Evolutionary conservation across 1,284 basidiomycete genomes (phyloP).

Genomic region (Pseudozyma thailandica): DNA sequence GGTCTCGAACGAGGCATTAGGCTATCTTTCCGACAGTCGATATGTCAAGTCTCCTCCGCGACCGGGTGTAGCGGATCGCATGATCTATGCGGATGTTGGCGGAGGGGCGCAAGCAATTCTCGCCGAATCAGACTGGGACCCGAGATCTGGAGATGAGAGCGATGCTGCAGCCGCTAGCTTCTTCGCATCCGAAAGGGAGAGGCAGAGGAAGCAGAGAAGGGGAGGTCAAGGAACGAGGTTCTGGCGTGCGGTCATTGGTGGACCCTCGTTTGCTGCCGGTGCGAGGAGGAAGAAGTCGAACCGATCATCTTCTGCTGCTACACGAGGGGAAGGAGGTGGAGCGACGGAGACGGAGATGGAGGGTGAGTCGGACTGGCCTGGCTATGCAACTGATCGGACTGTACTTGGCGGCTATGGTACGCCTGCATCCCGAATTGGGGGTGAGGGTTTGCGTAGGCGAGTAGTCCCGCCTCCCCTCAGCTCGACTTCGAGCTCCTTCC

Average conservation of each 20-base stretch:
- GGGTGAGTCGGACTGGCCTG: slow-evolving; percentile 37
- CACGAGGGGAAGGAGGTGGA: slow-evolving; percentile 4
- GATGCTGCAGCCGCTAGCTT: slow-evolving; percentile 34
- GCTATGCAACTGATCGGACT: slow-evolving; percentile 33
- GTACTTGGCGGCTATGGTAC: slow-evolving; percentile 14
- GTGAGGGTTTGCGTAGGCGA: slow-evolving; percentile 17
- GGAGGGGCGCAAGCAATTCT: slow-evolving; percentile 5
- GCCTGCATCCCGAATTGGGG: not conserved
- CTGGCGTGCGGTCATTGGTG: slow-evolving; percentile 60
- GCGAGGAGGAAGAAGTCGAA: slow-evolving; percentile 8
- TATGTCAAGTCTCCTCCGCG: slow-evolving; percentile 27
- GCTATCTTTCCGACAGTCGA: slow-evolving; percentile 25
- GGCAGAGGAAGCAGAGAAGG: slow-evolving; percentile 27
- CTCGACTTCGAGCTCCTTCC: not conserved
- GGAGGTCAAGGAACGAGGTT: slow-evolving; percentile 53
- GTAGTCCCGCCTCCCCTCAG: not conserved
- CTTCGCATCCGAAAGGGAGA: slow-evolving; percentile 27
- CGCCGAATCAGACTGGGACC: slow-evolving; percentile 41
- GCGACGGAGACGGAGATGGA: slow-evolving; percentile 43
- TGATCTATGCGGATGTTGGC: slow-evolving; percentile 5
- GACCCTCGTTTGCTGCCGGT: slow-evolving; percentile 32
- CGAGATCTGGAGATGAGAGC: slow-evolving; percentile 39
- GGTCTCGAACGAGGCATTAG: slow-evolving; percentile 20
- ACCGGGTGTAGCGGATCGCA: slow-evolving; percentile 14
- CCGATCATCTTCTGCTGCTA: not conserved